These are phyloP conservation scores for Lepidium didymum DNA, from an alignment of 345 rosid genomes.

Conservation along the genomic window DNA sequence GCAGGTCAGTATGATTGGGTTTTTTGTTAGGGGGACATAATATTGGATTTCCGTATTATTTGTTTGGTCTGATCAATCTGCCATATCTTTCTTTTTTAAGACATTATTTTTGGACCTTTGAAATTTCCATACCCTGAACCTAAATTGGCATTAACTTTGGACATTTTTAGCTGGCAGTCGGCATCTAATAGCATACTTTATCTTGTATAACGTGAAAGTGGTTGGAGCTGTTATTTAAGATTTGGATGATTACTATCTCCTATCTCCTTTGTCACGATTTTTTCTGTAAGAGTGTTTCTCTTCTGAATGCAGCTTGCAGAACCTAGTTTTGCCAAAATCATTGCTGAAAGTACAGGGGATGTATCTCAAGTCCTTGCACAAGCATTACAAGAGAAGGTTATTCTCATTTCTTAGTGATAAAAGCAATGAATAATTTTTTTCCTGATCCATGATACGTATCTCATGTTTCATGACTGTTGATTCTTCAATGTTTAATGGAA, in stretches of 20 bases:
- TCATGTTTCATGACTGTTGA: no score
- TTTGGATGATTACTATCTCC: background rate
- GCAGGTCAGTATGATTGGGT: background rate
- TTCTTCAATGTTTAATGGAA: background rate
- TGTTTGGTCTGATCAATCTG: background rate
- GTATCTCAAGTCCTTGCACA: slow-evolving; percentile 56
- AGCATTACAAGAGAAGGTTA: slow-evolving; percentile 86
- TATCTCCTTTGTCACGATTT: background rate
- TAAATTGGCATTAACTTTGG: background rate
- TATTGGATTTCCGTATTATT: background rate
- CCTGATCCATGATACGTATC: background rate
- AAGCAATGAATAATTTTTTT: background rate
- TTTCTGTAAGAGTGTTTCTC: background rate
- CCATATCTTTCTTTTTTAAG: background rate
- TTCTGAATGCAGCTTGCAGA: slow-evolving; percentile 38
- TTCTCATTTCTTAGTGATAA: background rate
- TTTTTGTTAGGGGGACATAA: background rate
- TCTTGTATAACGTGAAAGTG: slow-evolving; percentile 2
- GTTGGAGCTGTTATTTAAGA: background rate
- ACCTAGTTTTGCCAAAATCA: slow-evolving; percentile 11
- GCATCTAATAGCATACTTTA: background rate
- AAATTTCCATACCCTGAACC: background rate
- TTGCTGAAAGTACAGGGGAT: slow-evolving; percentile 31
- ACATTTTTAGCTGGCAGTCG: background rate
- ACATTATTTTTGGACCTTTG: background rate